Evolutionary conservation across 371 early-diverging fungal genomes (phyloP).

Genomic region (Amoeboaphelidium protococcarum): DNA sequence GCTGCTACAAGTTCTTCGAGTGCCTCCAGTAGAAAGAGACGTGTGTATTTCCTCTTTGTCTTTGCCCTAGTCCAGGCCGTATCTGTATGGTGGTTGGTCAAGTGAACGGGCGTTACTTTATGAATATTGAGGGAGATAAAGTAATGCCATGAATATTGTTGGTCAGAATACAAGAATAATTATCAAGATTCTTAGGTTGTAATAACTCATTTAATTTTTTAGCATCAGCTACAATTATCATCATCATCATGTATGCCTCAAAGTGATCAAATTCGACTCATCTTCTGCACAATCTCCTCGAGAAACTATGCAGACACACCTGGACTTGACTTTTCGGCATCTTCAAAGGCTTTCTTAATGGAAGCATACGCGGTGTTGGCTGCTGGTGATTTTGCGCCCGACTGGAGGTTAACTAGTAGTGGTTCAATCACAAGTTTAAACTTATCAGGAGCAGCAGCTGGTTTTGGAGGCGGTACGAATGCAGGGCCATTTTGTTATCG

Average conservation of each 20-base stretch:
- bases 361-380: constrained; percentile 25
- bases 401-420: not conserved
- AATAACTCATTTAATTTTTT: too few relatives aligned
- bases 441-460: not conserved
- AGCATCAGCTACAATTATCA: too few relatives aligned
- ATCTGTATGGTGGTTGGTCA: constrained; percentile 45
- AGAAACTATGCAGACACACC: constrained; percentile 25
- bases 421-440: not conserved
- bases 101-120: too few relatives aligned
- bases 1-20: constrained; percentile 34
- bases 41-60: constrained; percentile 63
- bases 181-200: too few relatives aligned
- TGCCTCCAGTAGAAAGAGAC: constrained; percentile 41
- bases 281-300: constrained; percentile 12
- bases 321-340: constrained; percentile 29
- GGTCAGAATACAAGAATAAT: too few relatives aligned
- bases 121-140: too few relatives aligned
- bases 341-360: constrained; percentile 25
- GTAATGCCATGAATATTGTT: too few relatives aligned
- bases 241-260: too few relatives aligned
- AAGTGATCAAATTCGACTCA: too few relatives aligned
- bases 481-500: too few relatives aligned
- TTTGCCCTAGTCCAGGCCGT: constrained; percentile 54
- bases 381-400: constrained; percentile 10
- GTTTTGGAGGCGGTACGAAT: too few relatives aligned